Base-by-base conservation (phyloP, 2,329 filamentous ascomycete genomes). In the Sporothrix globosa region DNA sequence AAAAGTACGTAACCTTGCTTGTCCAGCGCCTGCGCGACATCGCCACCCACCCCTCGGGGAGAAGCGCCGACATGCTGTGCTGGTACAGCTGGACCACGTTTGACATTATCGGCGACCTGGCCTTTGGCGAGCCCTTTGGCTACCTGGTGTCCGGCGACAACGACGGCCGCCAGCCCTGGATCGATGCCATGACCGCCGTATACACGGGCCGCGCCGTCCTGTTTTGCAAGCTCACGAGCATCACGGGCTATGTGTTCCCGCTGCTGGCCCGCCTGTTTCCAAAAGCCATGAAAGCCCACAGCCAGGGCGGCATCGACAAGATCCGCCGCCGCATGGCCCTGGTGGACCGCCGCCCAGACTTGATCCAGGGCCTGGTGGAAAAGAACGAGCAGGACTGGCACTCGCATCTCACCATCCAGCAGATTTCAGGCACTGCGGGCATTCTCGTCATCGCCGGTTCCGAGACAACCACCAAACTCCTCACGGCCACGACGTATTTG, bases 81-180 rank as follows among this genome's bases (percentile, higher is more conserved):
- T 63, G 58, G 58, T 63, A 63, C 58, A 63, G 58, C 39, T 46
- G 39, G 58, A 63, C 58, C n/a, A 48, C 58, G 10, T 63, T 63
- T 63, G 58, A 63, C 41, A 63, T 63, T 48, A 63, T 63, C 58
- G 58, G 58, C 58, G 58, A 63, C 41, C n/a, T 63, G 21, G 58
- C 58, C 6, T 63, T 63, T 24, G 58, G 58, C 1, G 58, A 46
- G n/a, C 34, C 58, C 11, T 63, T 63, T 46, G 58, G 41, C 5
- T 63, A 63, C 11, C 6, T 63, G 58, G 39, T 21, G 1, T 44
- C 58, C n/a, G 58, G 39, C 39, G 58, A 63, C 41, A 48, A 27
- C 21, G 58, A 63, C 34, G 58, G 58, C 11, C 39, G 21, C 30
- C 39, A 63, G 39, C 58, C 58, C 10, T 63, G 58, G 58, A 63